Conservation (phyloP, 176 grass and related monocot genomes). For the Saccharum spontaneum region DNA sequence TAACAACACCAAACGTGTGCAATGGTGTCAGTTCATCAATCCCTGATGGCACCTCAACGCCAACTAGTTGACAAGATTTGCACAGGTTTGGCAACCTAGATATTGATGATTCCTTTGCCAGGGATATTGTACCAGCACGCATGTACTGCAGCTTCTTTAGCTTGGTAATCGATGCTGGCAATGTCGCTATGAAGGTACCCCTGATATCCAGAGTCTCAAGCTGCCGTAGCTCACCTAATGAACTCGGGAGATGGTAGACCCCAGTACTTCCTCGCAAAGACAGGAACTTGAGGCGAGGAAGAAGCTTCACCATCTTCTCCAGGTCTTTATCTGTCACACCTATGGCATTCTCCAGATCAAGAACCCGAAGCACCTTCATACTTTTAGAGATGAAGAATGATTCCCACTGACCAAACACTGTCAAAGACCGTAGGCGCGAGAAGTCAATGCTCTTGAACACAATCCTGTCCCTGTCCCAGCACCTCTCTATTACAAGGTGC, state of each 20-base stretch:
- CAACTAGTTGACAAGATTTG: neutral
- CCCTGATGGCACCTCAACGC: neutral
- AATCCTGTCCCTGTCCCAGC: neutral
- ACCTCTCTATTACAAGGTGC: neutral
- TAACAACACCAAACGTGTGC: neutral
- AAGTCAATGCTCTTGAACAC: neutral
- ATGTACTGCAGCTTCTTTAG: neutral
- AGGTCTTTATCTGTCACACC: neutral
- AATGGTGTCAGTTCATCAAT: neutral
- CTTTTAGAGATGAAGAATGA: neutral
- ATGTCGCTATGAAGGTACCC: neutral
- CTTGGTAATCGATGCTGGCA: neutral
- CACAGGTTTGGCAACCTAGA: neutral
- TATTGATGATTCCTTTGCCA: neutral
- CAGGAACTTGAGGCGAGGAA: neutral
- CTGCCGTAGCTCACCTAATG: neutral
- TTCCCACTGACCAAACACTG: neutral
- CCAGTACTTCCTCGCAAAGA: neutral
- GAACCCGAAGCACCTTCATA: neutral
- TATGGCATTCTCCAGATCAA: neutral
- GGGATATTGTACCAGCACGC: neutral
- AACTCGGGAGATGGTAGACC: neutral
- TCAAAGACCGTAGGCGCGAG: neutral
- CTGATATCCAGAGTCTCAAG: constrained; percentile 1
- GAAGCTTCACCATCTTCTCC: neutral